Evolutionary conservation across 163 green algal genomes (phyloP).

Genomic region (Smithsoniella earleae): DNA sequence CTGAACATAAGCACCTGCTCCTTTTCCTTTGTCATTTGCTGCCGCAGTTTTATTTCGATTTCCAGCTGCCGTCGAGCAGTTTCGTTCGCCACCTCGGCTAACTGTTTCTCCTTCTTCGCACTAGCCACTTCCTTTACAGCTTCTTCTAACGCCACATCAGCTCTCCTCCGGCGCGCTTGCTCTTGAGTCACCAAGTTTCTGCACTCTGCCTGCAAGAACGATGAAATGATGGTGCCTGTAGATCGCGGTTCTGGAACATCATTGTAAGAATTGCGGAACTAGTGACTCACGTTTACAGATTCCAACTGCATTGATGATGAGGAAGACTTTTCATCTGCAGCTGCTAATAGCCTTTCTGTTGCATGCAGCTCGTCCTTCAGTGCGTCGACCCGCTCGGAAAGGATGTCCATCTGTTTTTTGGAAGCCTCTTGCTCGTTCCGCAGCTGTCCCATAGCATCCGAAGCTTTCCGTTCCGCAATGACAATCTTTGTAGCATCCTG

Average conservation of each 20-base stretch:
- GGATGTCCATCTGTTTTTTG: neutral
- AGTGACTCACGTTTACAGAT: too few species aligned
- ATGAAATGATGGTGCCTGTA: neutral
- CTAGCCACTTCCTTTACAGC: neutral
- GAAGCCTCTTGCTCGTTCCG: neutral
- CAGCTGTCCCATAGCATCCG: neutral
- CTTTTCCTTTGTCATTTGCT: conserved; percentile 8
- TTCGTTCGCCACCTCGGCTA: neutral
- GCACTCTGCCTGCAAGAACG: conserved; percentile 2
- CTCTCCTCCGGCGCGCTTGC: conserved; percentile 6
- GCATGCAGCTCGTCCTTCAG: conserved; percentile 3
- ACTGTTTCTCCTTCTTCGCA: neutral
- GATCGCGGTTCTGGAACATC: neutral
- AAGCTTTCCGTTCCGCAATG: neutral
- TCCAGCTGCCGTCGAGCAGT: neutral
- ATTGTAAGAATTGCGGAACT: neutral
- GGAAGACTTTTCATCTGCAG: neutral
- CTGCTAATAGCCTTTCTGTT: neutral
- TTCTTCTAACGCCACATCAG: conserved; percentile 3
- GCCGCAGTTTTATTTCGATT: conserved; percentile 13
- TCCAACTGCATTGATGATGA: neutral
- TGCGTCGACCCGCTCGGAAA: conserved; percentile 12
- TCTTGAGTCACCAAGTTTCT: neutral
- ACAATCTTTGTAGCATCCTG: neutral
- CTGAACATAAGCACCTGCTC: conserved; percentile 27